Percentiles rank a stretch among this genome's conserved stretches.
These are phyloP conservation scores for Stachybotrys chlorohalonatus DNA, from an alignment of 2,329 filamentous ascomycete genomes.

Conservation along the genomic window DNA sequence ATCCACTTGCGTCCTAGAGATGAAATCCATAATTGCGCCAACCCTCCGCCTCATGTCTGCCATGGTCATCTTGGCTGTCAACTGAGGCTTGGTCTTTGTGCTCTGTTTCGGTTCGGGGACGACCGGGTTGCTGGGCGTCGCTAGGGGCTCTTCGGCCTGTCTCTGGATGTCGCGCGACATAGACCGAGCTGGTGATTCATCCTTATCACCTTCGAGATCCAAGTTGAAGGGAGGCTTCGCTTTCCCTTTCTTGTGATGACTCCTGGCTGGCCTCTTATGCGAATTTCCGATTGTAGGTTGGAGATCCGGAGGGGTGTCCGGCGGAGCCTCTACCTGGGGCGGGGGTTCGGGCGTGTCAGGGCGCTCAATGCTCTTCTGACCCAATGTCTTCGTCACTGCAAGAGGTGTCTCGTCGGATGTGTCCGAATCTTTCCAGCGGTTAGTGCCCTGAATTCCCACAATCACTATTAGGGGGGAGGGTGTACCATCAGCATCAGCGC, in stretches of 20 bases:
- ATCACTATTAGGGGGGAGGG: neutral
- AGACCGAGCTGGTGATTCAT: conserved; percentile 48
- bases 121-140: conserved; percentile 5
- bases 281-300: conserved; percentile 36
- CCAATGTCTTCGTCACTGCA: conserved; percentile 24
- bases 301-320: conserved; percentile 33
- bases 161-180: conserved; percentile 40
- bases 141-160: conserved; percentile 19
- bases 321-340: conserved; percentile 16
- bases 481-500: conserved; percentile 30
- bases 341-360: conserved; percentile 18
- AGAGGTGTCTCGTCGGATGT: conserved; percentile 57
- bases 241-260: conserved; percentile 56
- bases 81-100: conserved; percentile 37
- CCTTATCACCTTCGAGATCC: conserved; percentile 53
- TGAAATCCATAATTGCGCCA: conserved; percentile 79
- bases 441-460: conserved; percentile 2
- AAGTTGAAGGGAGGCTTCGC: conserved; percentile 79
- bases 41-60: conserved; percentile 82
- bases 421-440: conserved; percentile 52
- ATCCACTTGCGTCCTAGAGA: conserved; percentile 80
- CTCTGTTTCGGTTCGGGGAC: conserved; percentile 23
- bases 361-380: conserved; percentile 20
- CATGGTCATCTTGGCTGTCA: conserved; percentile 67
- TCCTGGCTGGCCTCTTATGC: conserved; percentile 51